Percentiles rank a stretch among this genome's conserved stretches.
These are phyloP conservation scores for Senecio squalidus DNA, from an alignment of 140 eudicot species.

Conservation along the genomic window DNA sequence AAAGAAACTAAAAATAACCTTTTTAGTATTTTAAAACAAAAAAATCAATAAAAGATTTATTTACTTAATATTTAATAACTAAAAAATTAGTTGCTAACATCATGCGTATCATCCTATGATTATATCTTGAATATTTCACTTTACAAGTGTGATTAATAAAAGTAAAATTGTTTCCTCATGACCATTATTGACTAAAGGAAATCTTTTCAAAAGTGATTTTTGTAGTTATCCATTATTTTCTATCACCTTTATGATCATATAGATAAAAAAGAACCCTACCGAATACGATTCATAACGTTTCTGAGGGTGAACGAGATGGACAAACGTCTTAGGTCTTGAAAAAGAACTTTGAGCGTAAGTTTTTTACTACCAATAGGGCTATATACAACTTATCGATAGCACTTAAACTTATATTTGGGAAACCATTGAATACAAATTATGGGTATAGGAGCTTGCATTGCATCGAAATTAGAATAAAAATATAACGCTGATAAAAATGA, in stretches of 20 bases:
- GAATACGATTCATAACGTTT: no score
- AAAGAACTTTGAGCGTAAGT: no score
- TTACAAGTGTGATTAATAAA: slow-evolving; percentile 3
- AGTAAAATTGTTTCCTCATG: background rate
- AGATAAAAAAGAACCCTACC: no score
- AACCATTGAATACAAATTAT: no score
- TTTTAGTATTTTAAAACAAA: background rate
- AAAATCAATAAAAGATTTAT: background rate
- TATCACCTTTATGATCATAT: slow-evolving; percentile 1
- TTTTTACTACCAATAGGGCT: no score
- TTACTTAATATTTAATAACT: background rate
- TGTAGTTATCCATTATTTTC: background rate
- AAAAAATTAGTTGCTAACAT: slow-evolving; percentile 6
- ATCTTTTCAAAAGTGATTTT: background rate
- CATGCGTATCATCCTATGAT: slow-evolving; percentile 24
- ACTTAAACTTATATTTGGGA: no score
- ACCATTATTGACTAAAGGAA: slow-evolving; percentile 5
- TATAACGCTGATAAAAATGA: no score
- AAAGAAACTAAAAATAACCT: background rate
- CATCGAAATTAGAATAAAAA: no score
- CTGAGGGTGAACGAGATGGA: no score
- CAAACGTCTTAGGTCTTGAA: no score
- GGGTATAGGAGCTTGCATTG: no score
- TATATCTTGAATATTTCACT: slow-evolving; percentile 3
- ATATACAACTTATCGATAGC: no score